These are phyloP conservation scores for Zancudomyces culisetae DNA, from an alignment of 371 early-diverging fungal species.

Conservation along the genomic window DNA sequence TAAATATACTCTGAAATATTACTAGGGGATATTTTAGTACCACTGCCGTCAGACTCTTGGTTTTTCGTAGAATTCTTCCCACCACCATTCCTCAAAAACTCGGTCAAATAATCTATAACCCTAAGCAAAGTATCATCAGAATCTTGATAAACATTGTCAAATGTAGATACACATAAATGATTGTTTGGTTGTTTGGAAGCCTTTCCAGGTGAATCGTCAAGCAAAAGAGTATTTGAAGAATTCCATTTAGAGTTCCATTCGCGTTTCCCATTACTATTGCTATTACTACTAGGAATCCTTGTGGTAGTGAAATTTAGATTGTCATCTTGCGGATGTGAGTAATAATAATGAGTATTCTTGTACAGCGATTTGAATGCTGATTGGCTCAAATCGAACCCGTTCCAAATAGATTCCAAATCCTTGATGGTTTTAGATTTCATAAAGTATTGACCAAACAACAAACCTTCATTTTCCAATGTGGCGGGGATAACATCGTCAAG, in stretches of 20 bases:
- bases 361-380: conserved; percentile 5
- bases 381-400: conserved; percentile 11
- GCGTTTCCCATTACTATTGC: not conserved
- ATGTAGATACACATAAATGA: conserved; percentile 28
- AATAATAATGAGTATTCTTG: not conserved
- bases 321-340: not conserved
- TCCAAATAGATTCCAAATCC: conserved; percentile 29
- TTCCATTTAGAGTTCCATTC: conserved; percentile 23
- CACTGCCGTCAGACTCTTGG: too few species aligned
- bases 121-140: conserved; percentile 29
- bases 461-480: too few species aligned
- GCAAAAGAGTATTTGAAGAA: conserved; percentile 39
- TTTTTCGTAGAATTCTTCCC: too few species aligned
- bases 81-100: conserved; percentile 8
- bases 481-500: too few species aligned
- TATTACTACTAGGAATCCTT: not conserved
- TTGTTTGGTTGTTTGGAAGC: conserved; percentile 39
- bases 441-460: conserved; percentile 26
- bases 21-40: too few species aligned
- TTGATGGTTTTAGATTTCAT: conserved; percentile 37
- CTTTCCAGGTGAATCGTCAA: conserved; percentile 49
- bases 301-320: not conserved
- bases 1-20: too few species aligned
- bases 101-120: conserved; percentile 26
- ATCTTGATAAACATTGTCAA: conserved; percentile 9